phyloP scores from a whole-genome alignment of 116 monocot species.

The Zostera marina region DNA sequence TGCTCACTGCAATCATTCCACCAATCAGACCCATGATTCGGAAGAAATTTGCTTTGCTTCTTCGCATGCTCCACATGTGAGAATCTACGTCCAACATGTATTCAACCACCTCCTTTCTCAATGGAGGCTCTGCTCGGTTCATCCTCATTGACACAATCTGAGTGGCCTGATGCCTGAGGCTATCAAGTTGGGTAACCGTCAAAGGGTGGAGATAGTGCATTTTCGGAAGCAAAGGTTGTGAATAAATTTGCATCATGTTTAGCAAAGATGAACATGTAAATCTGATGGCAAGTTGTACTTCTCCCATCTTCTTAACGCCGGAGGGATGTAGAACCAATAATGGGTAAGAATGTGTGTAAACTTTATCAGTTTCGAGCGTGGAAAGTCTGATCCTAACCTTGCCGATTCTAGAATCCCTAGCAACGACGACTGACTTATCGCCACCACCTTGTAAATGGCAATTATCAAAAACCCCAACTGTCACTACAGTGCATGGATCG shows the following conservation, averaged over 20 bases:
- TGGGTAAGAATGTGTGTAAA: constrained; percentile 58
- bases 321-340: constrained; percentile 40
- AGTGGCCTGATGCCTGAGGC: constrained; percentile 44
- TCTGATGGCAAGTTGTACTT: constrained; percentile 41
- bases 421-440: constrained; percentile 6
- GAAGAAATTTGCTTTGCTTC: constrained; percentile 68
- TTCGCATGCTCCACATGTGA: constrained; percentile 74
- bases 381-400: constrained; percentile 54
- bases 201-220: constrained; percentile 62
- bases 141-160: constrained; percentile 44
- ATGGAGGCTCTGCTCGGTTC: constrained; percentile 43
- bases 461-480: constrained; percentile 59
- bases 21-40: constrained; percentile 38
- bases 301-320: constrained; percentile 69
- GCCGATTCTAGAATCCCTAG: constrained; percentile 34
- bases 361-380: constrained; percentile 41
- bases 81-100: constrained; percentile 67
- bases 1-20: constrained; percentile 27
- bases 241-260: constrained; percentile 50
- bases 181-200: constrained; percentile 44
- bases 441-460: constrained; percentile 33
- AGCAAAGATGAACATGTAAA: constrained; percentile 45
- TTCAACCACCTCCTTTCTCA: constrained; percentile 50
- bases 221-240: constrained; percentile 49
- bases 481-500: constrained; percentile 57